These are phyloP conservation scores for Gnomoniopsis smithogilvyi DNA, from an alignment of 2,329 filamentous ascomycete genomes.

Conservation along the genomic window DNA sequence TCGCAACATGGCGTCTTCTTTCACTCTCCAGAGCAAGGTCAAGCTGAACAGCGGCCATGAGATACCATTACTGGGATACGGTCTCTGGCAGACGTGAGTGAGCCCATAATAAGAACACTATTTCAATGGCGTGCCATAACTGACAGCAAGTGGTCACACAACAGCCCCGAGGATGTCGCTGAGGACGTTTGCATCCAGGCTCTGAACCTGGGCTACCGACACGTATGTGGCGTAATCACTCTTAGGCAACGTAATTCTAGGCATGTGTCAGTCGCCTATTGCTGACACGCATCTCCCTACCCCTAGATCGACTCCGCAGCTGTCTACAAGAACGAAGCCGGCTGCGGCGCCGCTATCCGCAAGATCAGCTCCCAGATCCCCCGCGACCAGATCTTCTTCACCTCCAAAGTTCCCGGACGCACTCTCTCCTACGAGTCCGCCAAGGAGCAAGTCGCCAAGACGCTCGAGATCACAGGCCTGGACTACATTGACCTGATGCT, in stretches of 20 bases:
- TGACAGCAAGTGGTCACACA: neutral
- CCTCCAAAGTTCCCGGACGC: conserved; percentile 50
- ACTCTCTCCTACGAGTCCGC: conserved; percentile 57
- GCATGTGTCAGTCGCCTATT: neutral
- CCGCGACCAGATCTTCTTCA: conserved; percentile 52
- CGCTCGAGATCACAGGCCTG: conserved; percentile 58
- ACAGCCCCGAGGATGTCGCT: conserved; percentile 34
- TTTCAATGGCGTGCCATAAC: neutral
- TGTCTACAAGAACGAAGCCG: conserved; percentile 48
- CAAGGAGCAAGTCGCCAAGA: conserved; percentile 60
- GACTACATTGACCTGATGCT: conserved; percentile 67
- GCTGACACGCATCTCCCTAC: neutral
- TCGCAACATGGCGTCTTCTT: conserved; percentile 40
- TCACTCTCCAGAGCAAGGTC: conserved; percentile 43
- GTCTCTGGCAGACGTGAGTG: conserved; percentile 52
- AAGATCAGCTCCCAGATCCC: conserved; percentile 34
- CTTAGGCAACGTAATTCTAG: neutral
- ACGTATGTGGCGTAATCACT: conserved; percentile 33
- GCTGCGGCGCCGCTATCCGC: conserved; percentile 42
- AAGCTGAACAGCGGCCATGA: conserved; percentile 55
- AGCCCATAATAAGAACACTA: neutral
- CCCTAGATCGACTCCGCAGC: conserved; percentile 51
- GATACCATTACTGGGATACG: conserved; percentile 51
- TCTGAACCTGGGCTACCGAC: conserved; percentile 49
- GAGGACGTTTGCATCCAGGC: conserved; percentile 41